These are phyloP conservation scores for Thuja plicata DNA, from an alignment of 83 land plant genomes.

Conservation along the genomic window DNA sequence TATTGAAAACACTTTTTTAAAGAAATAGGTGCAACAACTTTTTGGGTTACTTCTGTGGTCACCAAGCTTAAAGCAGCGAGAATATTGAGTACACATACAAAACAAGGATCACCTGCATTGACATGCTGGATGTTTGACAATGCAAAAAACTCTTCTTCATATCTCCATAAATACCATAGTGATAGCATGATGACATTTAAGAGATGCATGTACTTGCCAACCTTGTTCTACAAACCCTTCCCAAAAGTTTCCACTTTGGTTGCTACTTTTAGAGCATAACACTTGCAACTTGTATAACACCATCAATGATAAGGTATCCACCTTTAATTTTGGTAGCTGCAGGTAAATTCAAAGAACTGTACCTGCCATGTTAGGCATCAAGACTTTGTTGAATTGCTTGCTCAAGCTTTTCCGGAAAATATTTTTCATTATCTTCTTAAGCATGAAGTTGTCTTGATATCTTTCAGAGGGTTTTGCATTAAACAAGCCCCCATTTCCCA, in stretches of 20 bases:
- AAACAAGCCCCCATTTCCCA: neutral
- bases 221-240: slow-evolving; percentile 77
- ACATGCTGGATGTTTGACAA: slow-evolving; percentile 49
- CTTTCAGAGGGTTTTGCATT: slow-evolving; percentile 33
- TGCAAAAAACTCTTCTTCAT: slow-evolving; percentile 72
- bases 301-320: neutral
- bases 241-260: slow-evolving; percentile 43
- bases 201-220: slow-evolving; percentile 86
- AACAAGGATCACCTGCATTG: slow-evolving; percentile 89
- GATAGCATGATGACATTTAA: slow-evolving; percentile 93
- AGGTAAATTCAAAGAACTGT: neutral
- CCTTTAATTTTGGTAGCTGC: neutral
- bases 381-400: slow-evolving; percentile 79
- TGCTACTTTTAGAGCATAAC: neutral
- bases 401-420: slow-evolving; percentile 73
- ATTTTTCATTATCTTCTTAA: slow-evolving; percentile 79
- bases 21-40: slow-evolving; percentile 72
- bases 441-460: slow-evolving; percentile 58
- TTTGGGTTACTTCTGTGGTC: slow-evolving; percentile 29
- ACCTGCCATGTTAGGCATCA: neutral
- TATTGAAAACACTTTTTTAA: slow-evolving; percentile 71
- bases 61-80: slow-evolving; percentile 60
- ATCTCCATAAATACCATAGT: slow-evolving; percentile 76
- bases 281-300: neutral
- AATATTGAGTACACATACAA: slow-evolving; percentile 82